phyloP scores from a whole-genome alignment of 768 basidiomycete genomes.

The Obba rivulosa region DNA sequence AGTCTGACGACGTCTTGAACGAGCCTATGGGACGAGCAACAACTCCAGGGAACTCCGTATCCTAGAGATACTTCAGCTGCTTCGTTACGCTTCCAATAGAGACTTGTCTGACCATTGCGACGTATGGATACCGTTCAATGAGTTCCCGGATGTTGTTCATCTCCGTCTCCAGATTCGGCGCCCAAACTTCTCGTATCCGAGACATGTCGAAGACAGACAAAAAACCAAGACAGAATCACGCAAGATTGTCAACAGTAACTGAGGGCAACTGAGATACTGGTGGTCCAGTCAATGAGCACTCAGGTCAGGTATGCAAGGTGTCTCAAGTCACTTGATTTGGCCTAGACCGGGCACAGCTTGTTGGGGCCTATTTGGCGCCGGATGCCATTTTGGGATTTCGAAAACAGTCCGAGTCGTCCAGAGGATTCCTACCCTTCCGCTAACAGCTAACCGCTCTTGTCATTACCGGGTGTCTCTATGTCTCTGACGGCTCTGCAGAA shows the following conservation, averaged over 20 bases:
- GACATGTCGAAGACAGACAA: constrained; percentile 40
- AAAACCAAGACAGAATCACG: neutral
- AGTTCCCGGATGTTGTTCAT: constrained; percentile 83
- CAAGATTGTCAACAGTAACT: neutral
- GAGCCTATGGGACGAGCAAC: constrained; percentile 95
- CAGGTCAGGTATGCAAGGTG: constrained; percentile 2
- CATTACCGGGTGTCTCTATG: constrained; percentile 6
- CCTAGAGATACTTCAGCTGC: constrained; percentile 43
- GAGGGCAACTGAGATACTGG: constrained; percentile 1
- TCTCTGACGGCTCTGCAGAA: constrained; percentile 25
- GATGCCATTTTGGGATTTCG: no score
- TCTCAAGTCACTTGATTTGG: no score
- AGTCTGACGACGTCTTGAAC: constrained; percentile 96
- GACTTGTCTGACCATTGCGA: constrained; percentile 76
- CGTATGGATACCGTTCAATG: constrained; percentile 88
- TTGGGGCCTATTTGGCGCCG: constrained; percentile 8
- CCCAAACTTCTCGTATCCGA: constrained; percentile 94
- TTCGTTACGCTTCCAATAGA: constrained; percentile 7
- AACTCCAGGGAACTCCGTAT: constrained; percentile 98
- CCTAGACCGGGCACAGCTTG: neutral
- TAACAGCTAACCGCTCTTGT: neutral
- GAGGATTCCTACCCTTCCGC: no score
- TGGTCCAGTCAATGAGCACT: neutral
- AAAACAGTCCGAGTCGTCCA: no score
- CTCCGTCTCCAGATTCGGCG: constrained; percentile 86